Base-by-base conservation (phyloP, 2,329 filamentous ascomycete species). In the Diaporthe sp. region DNA sequence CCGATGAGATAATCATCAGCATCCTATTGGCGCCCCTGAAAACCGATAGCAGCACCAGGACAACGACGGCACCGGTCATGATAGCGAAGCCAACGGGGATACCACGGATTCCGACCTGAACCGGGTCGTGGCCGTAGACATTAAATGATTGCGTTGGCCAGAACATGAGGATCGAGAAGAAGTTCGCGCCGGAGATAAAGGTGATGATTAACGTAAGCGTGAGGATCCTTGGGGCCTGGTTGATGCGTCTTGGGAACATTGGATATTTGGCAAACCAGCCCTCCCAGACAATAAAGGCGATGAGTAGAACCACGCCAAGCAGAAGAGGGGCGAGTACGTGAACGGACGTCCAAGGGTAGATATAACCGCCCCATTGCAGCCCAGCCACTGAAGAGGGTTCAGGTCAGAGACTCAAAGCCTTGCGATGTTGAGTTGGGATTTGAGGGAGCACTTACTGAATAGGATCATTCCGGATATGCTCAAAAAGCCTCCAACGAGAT, bases 121-220 rank as follows among this genome's bases (percentile, higher is more conserved):
- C 82, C 0, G 92, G 91, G 77, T 93, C 90, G 77, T 93, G 90
- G 9, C 90, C 90, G 80, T 92, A 93, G 13, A 92, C 88, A 78
- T 92, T 92, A 83, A 90, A 92, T 1, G 90, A 88, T 81, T 93
- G 89, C 0, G 90, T 91, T 7, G 90, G 90, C 91, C 91, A 93
- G 81, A 93, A 91, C 80, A 90, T 85, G 39, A 90, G 80, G 20
- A 89, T 83, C 0, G 87, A 87, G 80, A 90, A 89, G 82, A 90
- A 91, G 79, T 91, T 91, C 75, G 88, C 88, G 5, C 90, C 90
- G 9, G 88, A 90, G 71, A 91, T 89, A 79, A 90, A 90, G 20
- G 89, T 91, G 79, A 91, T 90, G 72, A 91, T 80, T 28, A 91
- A 83, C 0, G 88, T 90, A 28, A 91, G 83, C 17, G 84, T 82